Conservation (phyloP, 176 grass and related monocot species). For the Oryza meridionalis region DNA sequence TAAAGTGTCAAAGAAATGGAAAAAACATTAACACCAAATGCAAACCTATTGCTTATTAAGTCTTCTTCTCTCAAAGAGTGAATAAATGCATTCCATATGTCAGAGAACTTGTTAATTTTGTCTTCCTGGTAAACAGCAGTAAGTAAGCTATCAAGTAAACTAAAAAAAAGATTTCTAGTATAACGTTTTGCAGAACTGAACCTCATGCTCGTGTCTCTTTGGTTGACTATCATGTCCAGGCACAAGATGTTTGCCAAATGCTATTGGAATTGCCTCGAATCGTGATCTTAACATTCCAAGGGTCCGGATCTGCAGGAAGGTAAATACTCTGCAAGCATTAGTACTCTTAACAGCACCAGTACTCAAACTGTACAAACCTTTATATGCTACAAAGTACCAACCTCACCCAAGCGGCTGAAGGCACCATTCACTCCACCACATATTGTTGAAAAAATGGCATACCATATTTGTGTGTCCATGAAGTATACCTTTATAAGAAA, state of each 20-base stretch:
- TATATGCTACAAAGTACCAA: conserved; percentile 53
- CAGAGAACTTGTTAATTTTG: conserved; percentile 61
- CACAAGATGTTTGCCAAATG: conserved; percentile 68
- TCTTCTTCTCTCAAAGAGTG: conserved; percentile 81
- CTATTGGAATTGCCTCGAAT: conserved; percentile 67
- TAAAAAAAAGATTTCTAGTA: conserved; percentile 7
- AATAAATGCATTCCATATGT: conserved; percentile 92
- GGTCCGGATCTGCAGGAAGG: conserved; percentile 75
- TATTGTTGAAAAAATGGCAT: conserved; percentile 97
- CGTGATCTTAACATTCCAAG: conserved; percentile 96
- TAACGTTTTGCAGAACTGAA: conserved; percentile 12
- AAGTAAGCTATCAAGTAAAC: conserved; percentile 3
- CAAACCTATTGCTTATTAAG: conserved; percentile 77
- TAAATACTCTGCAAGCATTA: conserved; percentile 38
- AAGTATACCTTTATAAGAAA: conserved; percentile 76
- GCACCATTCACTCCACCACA: conserved; percentile 88
- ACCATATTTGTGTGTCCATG: conserved; percentile 99
- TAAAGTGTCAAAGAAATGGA: conserved; percentile 7
- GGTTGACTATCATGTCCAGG: conserved; percentile 11
- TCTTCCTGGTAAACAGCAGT: conserved; percentile 51
- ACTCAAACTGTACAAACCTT: conserved; percentile 21
- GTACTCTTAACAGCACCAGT: conserved; percentile 11
- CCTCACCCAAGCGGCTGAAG: conserved; percentile 96
- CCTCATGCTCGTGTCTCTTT: conserved; percentile 39
- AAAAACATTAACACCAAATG: conserved; percentile 36